Base-by-base conservation (phyloP, 192 early-diverging fungal genomes). In the Podila clonocystis region DNA sequence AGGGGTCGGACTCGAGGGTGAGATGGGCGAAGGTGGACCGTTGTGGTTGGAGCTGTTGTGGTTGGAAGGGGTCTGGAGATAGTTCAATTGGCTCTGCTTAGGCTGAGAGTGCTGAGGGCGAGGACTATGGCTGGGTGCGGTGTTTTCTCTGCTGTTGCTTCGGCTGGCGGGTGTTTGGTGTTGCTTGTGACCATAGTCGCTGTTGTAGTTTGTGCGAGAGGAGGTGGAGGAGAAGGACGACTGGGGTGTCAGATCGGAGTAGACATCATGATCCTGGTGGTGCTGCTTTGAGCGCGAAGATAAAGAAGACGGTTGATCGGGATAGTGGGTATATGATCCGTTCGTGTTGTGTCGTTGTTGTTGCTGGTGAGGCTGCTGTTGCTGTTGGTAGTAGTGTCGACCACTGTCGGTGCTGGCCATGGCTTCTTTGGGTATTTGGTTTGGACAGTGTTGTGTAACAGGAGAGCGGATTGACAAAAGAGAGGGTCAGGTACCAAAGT, bases 321-420 rank as follows among this genome's bases (percentile, higher is more conserved):
- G 75, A 30, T 79, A 72, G 19, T 72, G 75, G 29, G 75, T 68
- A 61, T 79, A 79, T 8, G 66, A 34, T 31, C 50, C 34, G 33
- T 63, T 57, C 70, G 62, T 11, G 65, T 69, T 49, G 63, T 34
- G 30, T 33, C 26, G 31, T 1, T 55, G 64, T 6, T 64, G 70
- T 17, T 70, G 67, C 3, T 31, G 75, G 17, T 36, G 31, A 0
- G 70, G 75, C 3, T 60, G 63, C 33, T 61, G 59, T 15, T 61
- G 59, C 26, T 33, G 30, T 63, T 26, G 12, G 34, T 64, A 55
- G 50, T 31, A 31, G 50, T 67, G 65, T 33, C 36, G 57, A 33
- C 58, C 24, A 30, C 38, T 71, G 24, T 71, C 70, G 63, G 17
- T 50, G 4, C 28, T 65, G 67, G 71, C 62, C 70, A 68, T 72